These are phyloP conservation scores for Neodidymelliopsis sp. DNA, from an alignment of 2,329 filamentous ascomycete genomes.

Conservation along the genomic window DNA sequence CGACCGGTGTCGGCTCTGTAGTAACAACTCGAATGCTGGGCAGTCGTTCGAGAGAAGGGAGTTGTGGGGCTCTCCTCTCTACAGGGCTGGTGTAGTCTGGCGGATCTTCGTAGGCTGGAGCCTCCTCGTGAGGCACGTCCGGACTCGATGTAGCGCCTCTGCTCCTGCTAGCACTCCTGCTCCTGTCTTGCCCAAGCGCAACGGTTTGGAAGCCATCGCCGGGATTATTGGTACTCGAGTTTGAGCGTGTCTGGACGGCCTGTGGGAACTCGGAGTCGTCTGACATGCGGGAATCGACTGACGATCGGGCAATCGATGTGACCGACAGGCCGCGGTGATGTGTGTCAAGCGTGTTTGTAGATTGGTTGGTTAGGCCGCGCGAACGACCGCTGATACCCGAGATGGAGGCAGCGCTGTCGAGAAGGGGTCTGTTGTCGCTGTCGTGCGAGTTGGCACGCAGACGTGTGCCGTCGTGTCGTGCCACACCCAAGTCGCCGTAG, in stretches of 20 bases:
- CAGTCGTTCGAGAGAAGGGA: conserved; percentile 51
- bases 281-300: conserved; percentile 45
- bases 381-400: conserved; percentile 40
- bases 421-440: conserved; percentile 73
- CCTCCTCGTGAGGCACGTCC: conserved; percentile 41
- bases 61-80: conserved; percentile 37
- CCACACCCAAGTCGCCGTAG: conserved; percentile 78
- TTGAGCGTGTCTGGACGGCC: conserved; percentile 27
- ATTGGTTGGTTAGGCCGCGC: conserved; percentile 34
- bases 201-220: conserved; percentile 55
- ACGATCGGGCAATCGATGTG: conserved; percentile 50
- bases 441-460: conserved; percentile 76
- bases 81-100: conserved; percentile 57
- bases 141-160: conserved; percentile 30
- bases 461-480: conserved; percentile 78
- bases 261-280: conserved; percentile 47
- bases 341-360: conserved; percentile 31
- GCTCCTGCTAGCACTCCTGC: conserved; percentile 39
- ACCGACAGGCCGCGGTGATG: conserved; percentile 55
- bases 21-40: conserved; percentile 57
- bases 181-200: conserved; percentile 48
- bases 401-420: conserved; percentile 76
- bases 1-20: conserved; percentile 40
- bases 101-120: conserved; percentile 56
- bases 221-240: conserved; percentile 26